phyloP scores from a whole-genome alignment of 2,329 filamentous ascomycete species.

The Colletotrichum higginsianum region DNA sequence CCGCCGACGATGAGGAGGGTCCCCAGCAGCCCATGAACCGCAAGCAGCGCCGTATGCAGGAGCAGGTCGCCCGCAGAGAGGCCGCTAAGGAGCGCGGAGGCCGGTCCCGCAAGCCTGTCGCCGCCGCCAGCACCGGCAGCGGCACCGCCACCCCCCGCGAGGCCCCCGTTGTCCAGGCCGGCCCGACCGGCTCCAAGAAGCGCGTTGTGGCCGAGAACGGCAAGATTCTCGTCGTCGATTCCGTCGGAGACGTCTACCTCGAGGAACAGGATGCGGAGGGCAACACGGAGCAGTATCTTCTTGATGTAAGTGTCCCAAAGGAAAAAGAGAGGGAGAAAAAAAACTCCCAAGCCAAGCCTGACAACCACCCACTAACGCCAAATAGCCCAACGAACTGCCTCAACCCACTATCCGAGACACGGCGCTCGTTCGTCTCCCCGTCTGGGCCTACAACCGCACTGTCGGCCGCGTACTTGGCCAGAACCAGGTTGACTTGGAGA shows the following conservation, averaged over 20 bases:
- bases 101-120: conserved; percentile 54
- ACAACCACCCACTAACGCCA: conserved; percentile 43
- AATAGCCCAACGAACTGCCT: conserved; percentile 82
- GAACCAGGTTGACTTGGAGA: conserved; percentile 53
- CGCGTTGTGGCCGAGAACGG: conserved; percentile 94
- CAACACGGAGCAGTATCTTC: conserved; percentile 83
- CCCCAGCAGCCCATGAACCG: conserved; percentile 79
- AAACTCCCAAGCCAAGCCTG: neutral
- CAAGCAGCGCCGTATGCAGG: conserved; percentile 89
- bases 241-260: conserved; percentile 92
- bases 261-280: conserved; percentile 93
- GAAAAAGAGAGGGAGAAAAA: neutral
- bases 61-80: conserved; percentile 84
- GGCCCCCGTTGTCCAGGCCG: conserved; percentile 66
- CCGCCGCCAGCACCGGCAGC: conserved; percentile 47
- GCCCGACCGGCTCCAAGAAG: conserved; percentile 84
- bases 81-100: conserved; percentile 57
- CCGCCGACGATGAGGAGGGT: conserved; percentile 62
- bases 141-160: conserved; percentile 56
- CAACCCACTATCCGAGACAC: conserved; percentile 86
- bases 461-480: conserved; percentile 65
- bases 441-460: conserved; percentile 76
- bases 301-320: conserved; percentile 78
- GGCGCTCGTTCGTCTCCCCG: conserved; percentile 82
- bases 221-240: conserved; percentile 94